Base-by-base conservation (phyloP, 1,284 basidiomycete species). In the Cryptococcus maquisensis region DNA sequence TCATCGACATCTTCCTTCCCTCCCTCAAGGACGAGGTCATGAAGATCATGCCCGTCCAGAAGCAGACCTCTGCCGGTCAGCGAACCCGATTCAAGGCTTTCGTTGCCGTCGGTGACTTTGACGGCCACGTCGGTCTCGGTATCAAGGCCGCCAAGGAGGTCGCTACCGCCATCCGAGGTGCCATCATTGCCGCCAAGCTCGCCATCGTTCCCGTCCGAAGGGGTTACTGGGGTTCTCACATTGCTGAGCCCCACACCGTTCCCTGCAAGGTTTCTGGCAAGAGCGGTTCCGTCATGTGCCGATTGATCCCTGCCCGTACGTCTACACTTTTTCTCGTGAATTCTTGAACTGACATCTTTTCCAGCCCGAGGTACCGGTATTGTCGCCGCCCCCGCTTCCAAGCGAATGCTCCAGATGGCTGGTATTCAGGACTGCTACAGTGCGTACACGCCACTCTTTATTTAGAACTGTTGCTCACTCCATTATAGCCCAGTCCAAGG, bases 91-190 rank as follows among this genome's bases (percentile, higher is more conserved):
- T 99, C 86, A 98, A 99, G 84, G 95, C 96, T 37, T 98, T 98
- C 80, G 96, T 98, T 72, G 96, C 96, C 61, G 96, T 99, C 73
- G 96, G 96, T 78, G 96, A 98, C 81, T 90, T 85, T 70, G 91
- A 98, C 75, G 96, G 95, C 56, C 96, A 98, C 79, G 92, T 99
- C 72, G 96, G 95, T 76, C 86, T 99, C 73, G 96, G 95, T 80
- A 94, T 98, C 79, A 99, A 99, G 83, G 98, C 95, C 79, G 94
- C 95, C 71, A 98, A 99, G 84, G 95, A 98, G 84, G 96, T 98
- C 70, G 95, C 96, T 41, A 97, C 94, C 58, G 95, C 96, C 69
- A 98, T 98, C 79, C 93, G 96, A 69, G 95, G 95, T 66, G 96
- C 96, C 68, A 98, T 99, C 82, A 91, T 98, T 79, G 86, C 95